phyloP scores from a whole-genome alignment of 257 asterid genomes.

The Solanum microdontum region DNA sequence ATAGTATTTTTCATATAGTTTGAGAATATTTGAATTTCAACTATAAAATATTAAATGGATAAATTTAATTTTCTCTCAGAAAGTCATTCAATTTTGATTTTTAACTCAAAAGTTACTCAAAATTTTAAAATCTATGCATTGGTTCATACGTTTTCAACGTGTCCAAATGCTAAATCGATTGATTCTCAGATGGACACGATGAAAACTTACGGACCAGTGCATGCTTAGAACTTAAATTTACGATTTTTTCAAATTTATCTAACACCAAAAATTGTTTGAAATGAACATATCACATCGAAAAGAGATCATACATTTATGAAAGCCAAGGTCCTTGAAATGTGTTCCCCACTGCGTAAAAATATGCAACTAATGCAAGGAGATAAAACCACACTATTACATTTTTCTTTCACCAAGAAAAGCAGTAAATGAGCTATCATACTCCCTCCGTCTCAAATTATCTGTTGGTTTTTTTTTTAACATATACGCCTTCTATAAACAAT shows the following conservation, averaged over 20 bases:
- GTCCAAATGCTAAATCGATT: background rate
- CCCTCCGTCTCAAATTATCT: background rate
- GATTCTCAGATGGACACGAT: background rate
- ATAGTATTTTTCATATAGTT: too few relatives aligned
- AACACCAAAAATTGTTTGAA: background rate
- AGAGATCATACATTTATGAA: background rate
- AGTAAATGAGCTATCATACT: background rate
- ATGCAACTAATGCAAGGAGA: background rate
- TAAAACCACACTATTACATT: background rate
- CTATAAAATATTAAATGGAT: too few relatives aligned
- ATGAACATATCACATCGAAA: background rate
- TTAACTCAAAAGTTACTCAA: too few relatives aligned
- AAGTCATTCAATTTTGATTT: fast-evolving
- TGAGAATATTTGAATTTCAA: fast-evolving
- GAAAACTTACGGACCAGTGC: background rate
- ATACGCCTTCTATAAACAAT: too few relatives aligned
- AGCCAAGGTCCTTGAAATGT: background rate
- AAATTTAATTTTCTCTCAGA: fast-evolving
- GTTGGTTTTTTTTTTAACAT: fast-evolving
- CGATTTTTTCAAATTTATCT: background rate
- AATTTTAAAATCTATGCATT: background rate
- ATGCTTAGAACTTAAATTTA: background rate
- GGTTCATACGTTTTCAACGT: background rate
- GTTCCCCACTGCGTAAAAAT: background rate
- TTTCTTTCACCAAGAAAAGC: background rate